A percentile compares a stretch with the other conserved stretches of the same genome.
Evolutionary conservation across 331 rosid genomes (phyloP).

Genomic region (Acacia concinna): DNA sequence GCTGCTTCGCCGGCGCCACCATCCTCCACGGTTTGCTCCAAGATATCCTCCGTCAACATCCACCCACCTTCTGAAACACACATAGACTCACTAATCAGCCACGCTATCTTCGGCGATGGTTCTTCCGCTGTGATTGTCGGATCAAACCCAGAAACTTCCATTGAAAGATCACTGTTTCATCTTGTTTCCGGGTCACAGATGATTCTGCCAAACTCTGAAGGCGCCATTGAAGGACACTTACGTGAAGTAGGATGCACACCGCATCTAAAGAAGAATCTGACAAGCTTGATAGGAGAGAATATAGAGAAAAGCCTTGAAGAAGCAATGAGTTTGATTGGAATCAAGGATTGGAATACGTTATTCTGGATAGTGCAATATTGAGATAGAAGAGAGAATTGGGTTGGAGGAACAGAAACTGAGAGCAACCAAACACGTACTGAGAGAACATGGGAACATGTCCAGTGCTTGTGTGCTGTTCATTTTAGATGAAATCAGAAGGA

Average conservation of each 20-base stretch:
- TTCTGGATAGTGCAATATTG: slow-evolving; percentile 35
- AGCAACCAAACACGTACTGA: slow-evolving; percentile 30
- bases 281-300: slow-evolving; percentile 23
- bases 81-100: slow-evolving; percentile 33
- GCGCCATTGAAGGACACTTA: not conserved
- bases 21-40: not conserved
- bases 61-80: slow-evolving; percentile 31
- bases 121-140: slow-evolving; percentile 35
- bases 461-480: slow-evolving; percentile 26
- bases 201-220: slow-evolving; percentile 25
- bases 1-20: slow-evolving; percentile 48
- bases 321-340: slow-evolving; percentile 18
- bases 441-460: slow-evolving; percentile 39
- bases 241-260: not conserved
- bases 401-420: slow-evolving; percentile 36
- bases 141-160: not conserved
- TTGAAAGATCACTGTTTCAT: slow-evolving; percentile 29
- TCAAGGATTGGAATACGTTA: slow-evolving; percentile 34
- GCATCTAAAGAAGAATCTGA: slow-evolving; percentile 25
- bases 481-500: slow-evolving; percentile 13
- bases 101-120: slow-evolving; percentile 37
- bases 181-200: slow-evolving; percentile 27
- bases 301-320: slow-evolving; percentile 29
- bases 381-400: slow-evolving; percentile 28
- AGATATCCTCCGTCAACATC: not conserved